Conservation (phyloP, 1,284 basidiomycete species). For the Stereum hirsutum region DNA sequence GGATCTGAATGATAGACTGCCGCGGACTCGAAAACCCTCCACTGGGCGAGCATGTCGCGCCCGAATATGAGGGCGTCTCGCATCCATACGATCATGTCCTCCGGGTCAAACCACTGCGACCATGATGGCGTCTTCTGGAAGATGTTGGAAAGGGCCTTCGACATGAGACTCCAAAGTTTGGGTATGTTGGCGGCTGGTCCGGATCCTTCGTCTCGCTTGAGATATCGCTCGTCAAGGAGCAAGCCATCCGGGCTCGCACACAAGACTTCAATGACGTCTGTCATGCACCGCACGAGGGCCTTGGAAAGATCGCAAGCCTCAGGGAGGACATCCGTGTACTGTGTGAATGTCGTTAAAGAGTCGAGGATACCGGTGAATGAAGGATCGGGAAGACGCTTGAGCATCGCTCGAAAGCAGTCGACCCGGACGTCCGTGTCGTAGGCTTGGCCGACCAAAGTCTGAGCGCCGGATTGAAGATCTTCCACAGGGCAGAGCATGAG, state of each 20-base stretch:
- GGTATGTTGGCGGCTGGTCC: conserved; percentile 45
- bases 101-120: conserved; percentile 72
- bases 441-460: conserved; percentile 69
- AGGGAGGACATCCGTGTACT: conserved; percentile 53
- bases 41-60: conserved; percentile 72
- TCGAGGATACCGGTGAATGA: conserved; percentile 62
- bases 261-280: conserved; percentile 83
- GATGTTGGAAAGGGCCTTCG: conserved; percentile 69
- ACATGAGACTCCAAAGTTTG: conserved; percentile 81
- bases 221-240: conserved; percentile 48
- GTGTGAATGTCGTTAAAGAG: conserved; percentile 59
- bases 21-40: conserved; percentile 70
- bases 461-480: conserved; percentile 62
- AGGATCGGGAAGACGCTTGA: conserved; percentile 54
- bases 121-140: conserved; percentile 78
- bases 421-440: conserved; percentile 80
- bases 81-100: conserved; percentile 94
- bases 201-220: conserved; percentile 33
- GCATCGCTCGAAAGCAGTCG: conserved; percentile 76
- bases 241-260: conserved; percentile 68
- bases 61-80: conserved; percentile 91
- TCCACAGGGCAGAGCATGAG: conserved; percentile 79
- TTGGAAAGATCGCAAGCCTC: conserved; percentile 85
- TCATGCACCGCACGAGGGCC: conserved; percentile 83
- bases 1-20: conserved; percentile 30